A percentile compares a stretch with the other conserved stretches of the same genome.
Evolutionary conservation across 495 filamentous ascomycete genomes (phyloP).

Genomic region (Glarea lozoyensis): DNA sequence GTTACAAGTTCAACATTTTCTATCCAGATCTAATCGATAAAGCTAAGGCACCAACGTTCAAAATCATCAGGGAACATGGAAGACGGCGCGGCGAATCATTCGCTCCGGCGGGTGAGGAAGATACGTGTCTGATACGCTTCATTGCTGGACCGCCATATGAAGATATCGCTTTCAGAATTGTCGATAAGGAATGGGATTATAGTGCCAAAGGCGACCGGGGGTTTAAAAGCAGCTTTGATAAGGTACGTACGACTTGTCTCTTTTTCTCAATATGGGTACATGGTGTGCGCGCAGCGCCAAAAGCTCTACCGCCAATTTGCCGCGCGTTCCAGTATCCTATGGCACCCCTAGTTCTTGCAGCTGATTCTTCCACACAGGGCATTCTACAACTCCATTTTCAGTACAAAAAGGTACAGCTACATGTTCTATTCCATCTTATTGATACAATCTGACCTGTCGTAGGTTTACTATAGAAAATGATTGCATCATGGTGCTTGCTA

Average conservation of each 20-base stretch:
- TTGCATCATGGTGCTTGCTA: neutral
- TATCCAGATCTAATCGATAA: constrained; percentile 99
- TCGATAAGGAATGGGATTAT: constrained; percentile 99
- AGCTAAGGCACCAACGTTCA: constrained; percentile 85
- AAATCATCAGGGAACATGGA: constrained; percentile 87
- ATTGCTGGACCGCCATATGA: constrained; percentile 94
- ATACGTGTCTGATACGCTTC: constrained; percentile 94
- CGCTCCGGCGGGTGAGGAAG: constrained; percentile 92
- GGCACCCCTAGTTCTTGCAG: no score
- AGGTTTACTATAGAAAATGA: constrained; percentile 64
- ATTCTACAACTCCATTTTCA: constrained; percentile 97
- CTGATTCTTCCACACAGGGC: constrained; percentile 44
- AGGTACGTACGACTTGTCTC: constrained; percentile 68
- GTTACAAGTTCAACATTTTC: constrained; percentile 99
- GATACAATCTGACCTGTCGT: constrained; percentile 29
- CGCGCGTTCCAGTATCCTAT: no score
- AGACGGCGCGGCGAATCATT: constrained; percentile 84
- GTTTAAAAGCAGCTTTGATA: constrained; percentile 95
- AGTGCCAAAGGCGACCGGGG: constrained; percentile 91
- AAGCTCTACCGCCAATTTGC: no score
- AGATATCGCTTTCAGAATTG: constrained; percentile 94
- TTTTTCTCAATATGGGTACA: no score
- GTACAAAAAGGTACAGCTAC: constrained; percentile 59
- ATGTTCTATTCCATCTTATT: neutral
- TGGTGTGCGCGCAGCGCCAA: no score